Evolutionary conservation across 805 yeast genomes (phyloP).

Genomic region (Candida jianshihensis): DNA sequence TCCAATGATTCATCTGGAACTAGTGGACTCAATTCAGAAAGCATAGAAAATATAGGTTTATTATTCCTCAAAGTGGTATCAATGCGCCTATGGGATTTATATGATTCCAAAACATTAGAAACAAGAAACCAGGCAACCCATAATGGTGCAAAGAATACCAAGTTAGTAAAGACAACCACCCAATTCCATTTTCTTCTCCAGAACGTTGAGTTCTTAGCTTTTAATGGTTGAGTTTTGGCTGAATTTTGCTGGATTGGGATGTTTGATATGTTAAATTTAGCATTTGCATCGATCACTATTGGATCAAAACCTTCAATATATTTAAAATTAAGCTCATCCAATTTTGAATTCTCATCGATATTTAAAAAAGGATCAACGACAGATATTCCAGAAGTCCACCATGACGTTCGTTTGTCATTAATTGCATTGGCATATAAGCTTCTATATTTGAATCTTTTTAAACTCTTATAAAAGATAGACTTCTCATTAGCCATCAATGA

Average conservation of each 20-base stretch:
- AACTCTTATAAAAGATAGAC: conserved; percentile 53
- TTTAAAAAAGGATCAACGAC: conserved; percentile 49
- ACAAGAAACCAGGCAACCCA: conserved; percentile 55
- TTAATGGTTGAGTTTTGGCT: no score
- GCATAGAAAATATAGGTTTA: conserved; percentile 16
- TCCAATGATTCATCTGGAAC: conserved; percentile 2
- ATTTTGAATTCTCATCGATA: conserved; percentile 36
- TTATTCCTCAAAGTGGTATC: conserved; percentile 23
- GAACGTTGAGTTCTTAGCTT: conserved; percentile 19
- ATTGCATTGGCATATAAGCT: conserved; percentile 68
- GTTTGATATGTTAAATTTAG: conserved; percentile 30
- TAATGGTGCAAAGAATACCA: conserved; percentile 51
- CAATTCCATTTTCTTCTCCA: conserved; percentile 39
- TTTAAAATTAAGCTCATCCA: conserved; percentile 30
- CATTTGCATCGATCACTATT: conserved; percentile 43
- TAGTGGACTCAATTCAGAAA: conserved; percentile 10
- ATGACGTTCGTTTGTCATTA: conserved; percentile 75
- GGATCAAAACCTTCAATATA: conserved; percentile 51
- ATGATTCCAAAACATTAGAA: conserved; percentile 33
- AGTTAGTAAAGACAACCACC: conserved; percentile 37
- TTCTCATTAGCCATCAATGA: conserved; percentile 56
- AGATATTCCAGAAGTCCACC: conserved; percentile 77
- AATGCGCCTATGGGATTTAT: conserved; percentile 33
- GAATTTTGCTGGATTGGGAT: conserved; percentile 10
- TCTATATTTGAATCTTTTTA: conserved; percentile 44